Base-by-base conservation (phyloP, 345 rosid genomes). In the Mallotus nudiflorus region DNA sequence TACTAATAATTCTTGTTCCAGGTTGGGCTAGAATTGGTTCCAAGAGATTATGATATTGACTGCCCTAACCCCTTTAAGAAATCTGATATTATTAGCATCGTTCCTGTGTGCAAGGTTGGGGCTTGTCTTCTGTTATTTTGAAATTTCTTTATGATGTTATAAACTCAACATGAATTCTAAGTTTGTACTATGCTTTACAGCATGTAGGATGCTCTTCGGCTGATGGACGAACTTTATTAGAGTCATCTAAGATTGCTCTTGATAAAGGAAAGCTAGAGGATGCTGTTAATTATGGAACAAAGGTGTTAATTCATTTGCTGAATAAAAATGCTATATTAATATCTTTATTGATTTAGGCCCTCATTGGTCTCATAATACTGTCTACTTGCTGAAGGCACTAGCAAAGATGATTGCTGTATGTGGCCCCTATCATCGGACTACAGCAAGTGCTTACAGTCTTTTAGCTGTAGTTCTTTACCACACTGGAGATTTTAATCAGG, bases 1-100 rank as follows among this genome's bases (percentile, higher is more conserved):
- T 50, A 35, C 60, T 68, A 63, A 33, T 65, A 59, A 35, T 48
- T 14, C 53, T 70, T 40, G 44, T 57, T 20, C 65, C 77, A 94
- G 98, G 96, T 90, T 69, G 99, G 99, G 39, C 80, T 92, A 75
- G 99, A 95, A 85, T 85, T 95, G 83, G 88, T 85, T 81, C 96
- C 97, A 11, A 85, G 89, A 80, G 99, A 95, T 80, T 95, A 86
- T 75, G 97, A 87, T 69, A 81, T 95, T 89, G 97, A 90, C 56
- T 82, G 83, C 62, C 77, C 97, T 67, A 71, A 67, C 31, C 97
- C 99, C 33, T 95, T 95, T 68, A 80, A 81, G 82, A 95, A 84
- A 70, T 78, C 78, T 10, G 97, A 94, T 80, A 82, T 94, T 67
- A 84, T 94, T 79, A 86, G 97, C 85, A 80, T 94, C 85, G 85